Percentiles rank a stretch among this genome's conserved stretches.
Evolutionary conservation across 192 early-diverging fungal genomes (phyloP).

Genomic region (Backusella macrospora): DNA sequence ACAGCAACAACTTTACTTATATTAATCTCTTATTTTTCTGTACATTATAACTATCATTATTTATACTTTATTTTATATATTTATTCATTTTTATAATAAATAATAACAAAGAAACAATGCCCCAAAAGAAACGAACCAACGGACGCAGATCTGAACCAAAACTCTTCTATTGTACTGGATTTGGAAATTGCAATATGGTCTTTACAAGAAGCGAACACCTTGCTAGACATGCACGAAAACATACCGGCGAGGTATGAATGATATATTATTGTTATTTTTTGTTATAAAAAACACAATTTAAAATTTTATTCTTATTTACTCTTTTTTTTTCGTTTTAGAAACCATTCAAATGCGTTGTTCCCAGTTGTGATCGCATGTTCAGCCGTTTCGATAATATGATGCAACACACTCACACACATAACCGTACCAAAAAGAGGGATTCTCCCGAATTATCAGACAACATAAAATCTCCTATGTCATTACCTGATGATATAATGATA

Average conservation of each 20-base stretch:
- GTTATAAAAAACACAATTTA: neutral
- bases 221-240: conserved; percentile 41
- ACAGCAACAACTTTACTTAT: neutral
- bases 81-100: neutral
- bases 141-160: conserved; percentile 15
- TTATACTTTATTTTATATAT: neutral
- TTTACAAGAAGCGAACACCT: conserved; percentile 36
- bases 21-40: neutral
- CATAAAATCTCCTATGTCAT: neutral
- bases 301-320: neutral
- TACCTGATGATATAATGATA: neutral
- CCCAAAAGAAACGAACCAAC: neutral
- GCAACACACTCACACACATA: conserved; percentile 73
- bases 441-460: neutral
- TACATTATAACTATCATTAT: neutral
- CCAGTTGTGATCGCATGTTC: conserved; percentile 65
- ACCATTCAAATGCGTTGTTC: conserved; percentile 71
- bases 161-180: conserved; percentile 26
- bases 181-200: conserved; percentile 32
- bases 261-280: neutral
- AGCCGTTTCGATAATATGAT: conserved; percentile 82
- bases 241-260: conserved; percentile 36
- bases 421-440: neutral
- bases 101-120: conserved; percentile 4
- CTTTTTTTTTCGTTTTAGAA: conserved; percentile 42